phyloP scores from a whole-genome alignment of 169 alveolate species.

The Plasmodium knowlesi region DNA sequence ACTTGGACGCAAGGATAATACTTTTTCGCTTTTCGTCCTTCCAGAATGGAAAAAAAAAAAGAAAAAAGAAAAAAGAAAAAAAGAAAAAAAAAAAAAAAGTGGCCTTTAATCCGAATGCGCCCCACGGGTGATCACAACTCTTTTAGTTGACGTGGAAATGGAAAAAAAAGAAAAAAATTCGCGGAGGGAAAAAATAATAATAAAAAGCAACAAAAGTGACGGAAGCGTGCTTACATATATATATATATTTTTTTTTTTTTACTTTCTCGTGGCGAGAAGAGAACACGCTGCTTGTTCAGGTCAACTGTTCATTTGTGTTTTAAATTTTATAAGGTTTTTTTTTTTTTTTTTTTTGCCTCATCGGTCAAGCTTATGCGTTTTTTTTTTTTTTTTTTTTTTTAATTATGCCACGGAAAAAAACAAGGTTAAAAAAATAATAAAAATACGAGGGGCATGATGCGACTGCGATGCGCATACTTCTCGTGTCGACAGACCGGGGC shows the following conservation, averaged over 20 bases:
- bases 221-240: background rate
- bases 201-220: background rate
- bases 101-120: background rate
- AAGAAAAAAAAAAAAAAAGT: background rate
- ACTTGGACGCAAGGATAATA: background rate
- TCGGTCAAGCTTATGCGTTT: no score
- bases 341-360: no score
- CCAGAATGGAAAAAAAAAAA: background rate
- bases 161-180: background rate
- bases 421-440: background rate
- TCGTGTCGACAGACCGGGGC: background rate
- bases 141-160: background rate
- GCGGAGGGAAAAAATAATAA: background rate
- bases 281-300: background rate
- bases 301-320: background rate
- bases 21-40: background rate
- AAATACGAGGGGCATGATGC: background rate
- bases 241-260: no score
- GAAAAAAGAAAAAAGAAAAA: background rate
- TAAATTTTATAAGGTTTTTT: no score
- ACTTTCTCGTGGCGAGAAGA: background rate
- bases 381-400: no score
- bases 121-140: background rate
- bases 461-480: background rate
- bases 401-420: background rate